A percentile compares a stretch with the other conserved stretches of the same genome.
These are phyloP conservation scores for Wallacemonas sp. DNA, from an alignment of 208 protist species.

Conservation along the genomic window DNA sequence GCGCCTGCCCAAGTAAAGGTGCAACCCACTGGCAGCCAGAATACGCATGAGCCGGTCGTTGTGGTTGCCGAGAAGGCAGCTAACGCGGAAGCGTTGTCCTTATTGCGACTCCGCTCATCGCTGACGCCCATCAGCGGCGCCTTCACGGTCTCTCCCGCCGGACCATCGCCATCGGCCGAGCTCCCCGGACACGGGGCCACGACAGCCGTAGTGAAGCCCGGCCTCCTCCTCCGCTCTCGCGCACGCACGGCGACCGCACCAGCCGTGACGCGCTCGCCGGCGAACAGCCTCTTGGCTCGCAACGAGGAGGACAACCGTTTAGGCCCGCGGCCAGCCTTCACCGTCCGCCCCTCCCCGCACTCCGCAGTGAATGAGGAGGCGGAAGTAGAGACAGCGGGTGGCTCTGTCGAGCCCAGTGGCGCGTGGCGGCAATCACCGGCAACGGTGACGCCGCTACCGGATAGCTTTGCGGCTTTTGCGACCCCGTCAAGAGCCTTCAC, in stretches of 20 bases:
- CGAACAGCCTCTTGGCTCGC: no score
- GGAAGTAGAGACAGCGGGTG: neutral
- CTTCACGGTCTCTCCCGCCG: no score
- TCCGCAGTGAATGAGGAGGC: slow-evolving; percentile 16
- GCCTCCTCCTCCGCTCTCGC: neutral
- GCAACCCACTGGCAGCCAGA: no score
- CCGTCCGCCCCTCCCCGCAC: neutral
- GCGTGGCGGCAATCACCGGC: neutral
- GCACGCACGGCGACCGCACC: neutral
- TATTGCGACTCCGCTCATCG: neutral
- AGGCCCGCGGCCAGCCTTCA: no score
- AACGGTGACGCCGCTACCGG: neutral
- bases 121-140: neutral
- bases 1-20: neutral
- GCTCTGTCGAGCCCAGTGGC: no score
- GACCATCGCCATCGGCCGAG: no score
- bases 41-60: no score
- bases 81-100: neutral
- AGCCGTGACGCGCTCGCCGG: neutral
- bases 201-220: neutral
- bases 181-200: neutral
- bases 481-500: neutral
- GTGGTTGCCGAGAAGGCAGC: neutral
- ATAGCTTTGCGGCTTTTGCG: neutral
- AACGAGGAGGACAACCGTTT: slow-evolving; percentile 7